Evolutionary conservation across 1,139 yeast species (phyloP).

Genomic region (Candida sp.): DNA sequence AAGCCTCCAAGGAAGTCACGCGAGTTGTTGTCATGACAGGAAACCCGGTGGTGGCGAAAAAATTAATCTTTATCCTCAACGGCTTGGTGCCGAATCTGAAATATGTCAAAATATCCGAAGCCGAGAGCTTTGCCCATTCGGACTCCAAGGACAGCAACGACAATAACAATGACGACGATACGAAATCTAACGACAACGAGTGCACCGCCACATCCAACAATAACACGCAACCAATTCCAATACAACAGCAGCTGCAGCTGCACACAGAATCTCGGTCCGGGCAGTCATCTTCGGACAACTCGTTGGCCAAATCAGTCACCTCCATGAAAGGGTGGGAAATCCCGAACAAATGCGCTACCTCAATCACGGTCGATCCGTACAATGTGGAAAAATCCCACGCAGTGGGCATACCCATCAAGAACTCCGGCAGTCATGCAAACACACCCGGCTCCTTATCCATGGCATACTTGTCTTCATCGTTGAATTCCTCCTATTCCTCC

Average conservation of each 20-base stretch:
- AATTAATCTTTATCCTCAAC: conserved; percentile 56
- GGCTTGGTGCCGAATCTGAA: conserved; percentile 44
- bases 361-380: conserved; percentile 20
- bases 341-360: conserved; percentile 37
- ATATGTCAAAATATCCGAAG: conserved; percentile 8
- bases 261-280: background rate
- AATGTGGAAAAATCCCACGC: conserved; percentile 15
- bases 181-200: background rate
- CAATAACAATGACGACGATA: background rate
- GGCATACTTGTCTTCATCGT: conserved; percentile 48
- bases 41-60: conserved; percentile 65
- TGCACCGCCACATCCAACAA: background rate
- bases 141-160: background rate
- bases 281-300: conserved; percentile 26
- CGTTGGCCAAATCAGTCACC: conserved; percentile 27
- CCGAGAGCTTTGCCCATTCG: background rate
- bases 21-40: conserved; percentile 63
- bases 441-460: conserved; percentile 43
- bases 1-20: conserved; percentile 33
- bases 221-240: background rate
- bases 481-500: conserved; percentile 39
- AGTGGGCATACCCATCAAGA: conserved; percentile 13
- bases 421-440: conserved; percentile 18
- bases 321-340: conserved; percentile 48
- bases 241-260: background rate